Evolutionary conservation across 2,329 filamentous ascomycete genomes (phyloP).

Genomic region (Neurospora sp.): DNA sequence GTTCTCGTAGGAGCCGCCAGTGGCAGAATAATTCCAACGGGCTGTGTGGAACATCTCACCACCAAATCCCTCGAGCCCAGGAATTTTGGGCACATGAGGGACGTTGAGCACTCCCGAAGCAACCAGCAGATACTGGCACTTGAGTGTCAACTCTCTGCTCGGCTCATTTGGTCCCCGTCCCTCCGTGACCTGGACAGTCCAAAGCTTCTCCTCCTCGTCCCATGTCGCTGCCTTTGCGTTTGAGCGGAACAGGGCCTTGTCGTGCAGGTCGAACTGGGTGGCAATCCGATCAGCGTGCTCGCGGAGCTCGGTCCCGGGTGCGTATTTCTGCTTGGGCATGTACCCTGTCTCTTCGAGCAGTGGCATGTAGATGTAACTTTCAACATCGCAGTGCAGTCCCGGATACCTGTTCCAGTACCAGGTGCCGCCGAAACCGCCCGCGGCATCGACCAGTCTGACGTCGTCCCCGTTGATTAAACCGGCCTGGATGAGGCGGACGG

Average conservation of each 20-base stretch:
- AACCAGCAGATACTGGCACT: conserved; percentile 29
- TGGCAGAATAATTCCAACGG: conserved; percentile 34
- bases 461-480: conserved; percentile 24
- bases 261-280: conserved; percentile 32
- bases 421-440: conserved; percentile 37
- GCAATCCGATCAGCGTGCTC: conserved; percentile 35
- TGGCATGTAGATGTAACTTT: conserved; percentile 51
- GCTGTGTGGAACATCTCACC: conserved; percentile 36
- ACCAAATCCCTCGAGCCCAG: conserved; percentile 30
- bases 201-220: conserved; percentile 26
- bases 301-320: conserved; percentile 29
- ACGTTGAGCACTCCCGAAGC: conserved; percentile 30
- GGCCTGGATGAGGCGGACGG: conserved; percentile 25
- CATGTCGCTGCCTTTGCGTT: conserved; percentile 28
- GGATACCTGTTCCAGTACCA: conserved; percentile 46
- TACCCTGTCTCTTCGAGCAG: conserved; percentile 51
- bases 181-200: conserved; percentile 16
- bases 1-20: conserved; percentile 31
- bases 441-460: conserved; percentile 32
- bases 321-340: conserved; percentile 40
- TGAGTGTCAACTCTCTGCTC: conserved; percentile 23
- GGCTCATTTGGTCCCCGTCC: conserved; percentile 19
- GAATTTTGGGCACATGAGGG: conserved; percentile 33
- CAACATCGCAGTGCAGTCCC: conserved; percentile 45
- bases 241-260: conserved; percentile 37